Base-by-base conservation (phyloP, 257 asterid species). In the Salvia hispanica region DNA sequence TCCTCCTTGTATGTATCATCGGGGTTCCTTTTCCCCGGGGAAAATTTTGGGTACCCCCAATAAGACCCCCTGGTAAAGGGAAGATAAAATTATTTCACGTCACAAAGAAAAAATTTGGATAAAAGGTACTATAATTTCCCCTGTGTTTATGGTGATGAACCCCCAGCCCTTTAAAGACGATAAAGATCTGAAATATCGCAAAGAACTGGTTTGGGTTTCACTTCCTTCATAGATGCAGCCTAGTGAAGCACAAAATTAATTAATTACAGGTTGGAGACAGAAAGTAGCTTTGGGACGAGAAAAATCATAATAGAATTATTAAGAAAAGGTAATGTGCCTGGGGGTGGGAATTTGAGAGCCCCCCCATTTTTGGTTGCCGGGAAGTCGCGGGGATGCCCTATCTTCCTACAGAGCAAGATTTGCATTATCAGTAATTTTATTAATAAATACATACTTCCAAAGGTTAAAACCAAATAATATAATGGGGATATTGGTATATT, bases 341-440 rank as follows among this genome's bases (percentile, higher is more conserved):
- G 73, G 58, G 96, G 93, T 67, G 81, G 64, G 73, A 91, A 91
- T 78, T 95, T 95, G 79, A 85, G 70, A 53, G 86, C 83, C 83
- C 91, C 99, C 85, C 85, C 95, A 95, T n/a, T 91, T 86, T 87
- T 86, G 88, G 79, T 81, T 73, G 99, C 98, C 81, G 96, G 67
- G 91, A 86, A 78, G 82, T 85, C 21, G 99, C 90, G n/a, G n/a
- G 0, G 92, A 77, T 65, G 69, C 83, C 76, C 91, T 83, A 56
- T 95, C 99, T 74, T 82, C 99, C 99, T 95, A 40, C 50, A 73
- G 64, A 75, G 61, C 81, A 73, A 62, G 64, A 81, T 73, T 48
- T 61, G 57, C 71, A 76, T 4, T 21, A 74, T 71, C 69, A 75
- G 63, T 72, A 60, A 64, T 45, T 59, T 68, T 46, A 39, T 57